Base-by-base conservation (phyloP, 306 rosid genomes). In the Macrotyloma uniflorum region DNA sequence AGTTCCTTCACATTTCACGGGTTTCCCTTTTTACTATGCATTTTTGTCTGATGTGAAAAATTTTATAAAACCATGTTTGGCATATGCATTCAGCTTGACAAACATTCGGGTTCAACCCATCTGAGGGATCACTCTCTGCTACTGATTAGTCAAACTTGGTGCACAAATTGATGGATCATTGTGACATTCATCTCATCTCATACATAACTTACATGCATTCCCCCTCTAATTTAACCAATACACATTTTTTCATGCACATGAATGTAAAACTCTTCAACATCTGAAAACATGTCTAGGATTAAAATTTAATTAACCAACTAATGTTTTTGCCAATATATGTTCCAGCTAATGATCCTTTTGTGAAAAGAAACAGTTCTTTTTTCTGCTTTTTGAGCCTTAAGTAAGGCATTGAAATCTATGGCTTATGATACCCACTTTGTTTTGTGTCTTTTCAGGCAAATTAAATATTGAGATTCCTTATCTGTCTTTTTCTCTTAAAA, bases 1-100 rank as follows among this genome's bases (percentile, higher is more conserved):
- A 6, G 30, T 55, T 74, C 50, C 38, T 74, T 82, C 84, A 53
- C 19, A 58, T 47, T 70, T 85, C 84, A 85, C 85, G 86, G 89
- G 86, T 75, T 66, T 4, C 70, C 62, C 65, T 43, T 61, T 67
- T 58, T 23, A 45, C 59, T 53, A 32, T 33, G 8, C 47, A 8
- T 19, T 33, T n/a, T 26, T 64, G 68, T 49, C 77, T 63, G 47
- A 13, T 45, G 6, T 33, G 3, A 33, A 45, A 28, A 58, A 28
- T 47, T 51, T 32, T 68, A 20, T 53, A 10, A 20, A 38, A 54
- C 20, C 33, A 1, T 49, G 15, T 46, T 78, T 78, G 79, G 57
- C 81, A 74, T 51, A 42, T 59, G 61, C 62, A 79, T 40, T 36
- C 47, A 67, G 66, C 78, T 79, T 50, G 10, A 57, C 81, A 30